Percentiles rank a stretch among this genome's conserved stretches.
Evolutionary conservation across 2,329 filamentous ascomycete genomes (phyloP).

Genomic region (Cladosporium sphaerospermum): DNA sequence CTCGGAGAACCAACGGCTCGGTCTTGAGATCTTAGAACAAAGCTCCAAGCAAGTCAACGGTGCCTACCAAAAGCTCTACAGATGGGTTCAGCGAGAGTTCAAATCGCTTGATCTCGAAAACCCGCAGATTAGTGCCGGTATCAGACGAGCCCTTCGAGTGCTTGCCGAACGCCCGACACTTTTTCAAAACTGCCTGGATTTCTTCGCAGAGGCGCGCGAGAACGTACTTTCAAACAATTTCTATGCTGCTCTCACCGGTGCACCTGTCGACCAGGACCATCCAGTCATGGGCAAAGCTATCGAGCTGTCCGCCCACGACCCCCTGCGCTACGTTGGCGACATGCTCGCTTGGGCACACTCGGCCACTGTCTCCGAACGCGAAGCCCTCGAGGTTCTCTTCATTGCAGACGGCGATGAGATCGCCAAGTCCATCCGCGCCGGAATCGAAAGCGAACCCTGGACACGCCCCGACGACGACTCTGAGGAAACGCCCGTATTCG

Average conservation of each 20-base stretch:
- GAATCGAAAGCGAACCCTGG: conserved; percentile 80
- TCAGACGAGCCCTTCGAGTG: conserved; percentile 76
- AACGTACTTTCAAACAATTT: conserved; percentile 83
- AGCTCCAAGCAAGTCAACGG: conserved; percentile 79
- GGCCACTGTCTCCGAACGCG: conserved; percentile 84
- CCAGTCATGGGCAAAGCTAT: conserved; percentile 67
- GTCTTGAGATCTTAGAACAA: conserved; percentile 85
- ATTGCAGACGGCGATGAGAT: conserved; percentile 86
- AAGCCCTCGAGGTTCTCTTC: conserved; percentile 86
- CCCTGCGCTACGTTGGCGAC: conserved; percentile 84
- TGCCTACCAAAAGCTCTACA: conserved; percentile 91
- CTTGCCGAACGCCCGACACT: conserved; percentile 82
- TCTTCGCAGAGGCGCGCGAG: conserved; percentile 85
- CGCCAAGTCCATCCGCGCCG: conserved; percentile 71
- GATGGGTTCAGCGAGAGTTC: conserved; percentile 92
- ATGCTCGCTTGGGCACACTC: conserved; percentile 98
- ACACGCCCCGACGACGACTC: conserved; percentile 47
- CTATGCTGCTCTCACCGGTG: conserved; percentile 77
- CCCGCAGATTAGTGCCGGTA: conserved; percentile 79
- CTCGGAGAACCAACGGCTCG: conserved; percentile 80
- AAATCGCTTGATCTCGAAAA: conserved; percentile 89
- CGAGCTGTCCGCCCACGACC: conserved; percentile 86
- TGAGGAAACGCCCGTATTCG: conserved; percentile 51
- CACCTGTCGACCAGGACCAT: conserved; percentile 51
- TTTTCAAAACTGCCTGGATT: conserved; percentile 90